These are phyloP conservation scores for Diaporthe sp. DNA, from an alignment of 2,329 filamentous ascomycete genomes.

Conservation along the genomic window DNA sequence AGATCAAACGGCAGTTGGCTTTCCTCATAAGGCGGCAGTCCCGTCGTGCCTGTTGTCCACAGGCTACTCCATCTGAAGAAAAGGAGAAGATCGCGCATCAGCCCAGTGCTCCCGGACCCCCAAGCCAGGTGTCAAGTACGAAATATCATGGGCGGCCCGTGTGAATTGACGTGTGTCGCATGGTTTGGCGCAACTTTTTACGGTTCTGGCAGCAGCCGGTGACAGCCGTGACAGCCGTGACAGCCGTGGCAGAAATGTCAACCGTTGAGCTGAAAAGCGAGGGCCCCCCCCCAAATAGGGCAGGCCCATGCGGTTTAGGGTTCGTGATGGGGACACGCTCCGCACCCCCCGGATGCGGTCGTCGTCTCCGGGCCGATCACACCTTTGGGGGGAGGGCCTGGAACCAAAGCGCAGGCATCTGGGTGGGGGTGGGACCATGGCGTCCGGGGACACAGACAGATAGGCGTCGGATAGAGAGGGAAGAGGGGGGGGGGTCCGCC, in stretches of 20 bases:
- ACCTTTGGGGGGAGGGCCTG: background rate
- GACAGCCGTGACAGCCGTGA: slow-evolving; percentile 1
- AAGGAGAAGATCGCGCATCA: background rate
- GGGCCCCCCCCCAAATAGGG: background rate
- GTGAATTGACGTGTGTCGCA: background rate
- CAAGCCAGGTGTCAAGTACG: background rate
- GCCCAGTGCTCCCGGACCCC: background rate
- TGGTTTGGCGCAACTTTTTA: background rate
- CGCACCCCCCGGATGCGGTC: slow-evolving; percentile 14
- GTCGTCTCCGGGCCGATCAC: slow-evolving; percentile 6
- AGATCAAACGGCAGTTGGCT: background rate
- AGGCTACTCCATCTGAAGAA: background rate
- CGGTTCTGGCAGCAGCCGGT: background rate
- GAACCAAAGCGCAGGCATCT: slow-evolving; percentile 10
- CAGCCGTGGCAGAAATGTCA: slow-evolving; percentile 1
- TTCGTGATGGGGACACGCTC: background rate
- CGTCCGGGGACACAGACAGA: background rate
- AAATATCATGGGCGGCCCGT: background rate
- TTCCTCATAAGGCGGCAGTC: background rate
- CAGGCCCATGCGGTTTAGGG: background rate
- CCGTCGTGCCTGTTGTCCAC: too few species aligned
- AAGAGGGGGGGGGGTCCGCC: background rate
- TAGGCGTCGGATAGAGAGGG: background rate
- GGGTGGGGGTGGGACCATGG: slow-evolving; percentile 6
- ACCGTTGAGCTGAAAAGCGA: background rate